These are phyloP conservation scores for Umbelopsis sp. DNA, from an alignment of 371 early-diverging fungal species.

Conservation along the genomic window DNA sequence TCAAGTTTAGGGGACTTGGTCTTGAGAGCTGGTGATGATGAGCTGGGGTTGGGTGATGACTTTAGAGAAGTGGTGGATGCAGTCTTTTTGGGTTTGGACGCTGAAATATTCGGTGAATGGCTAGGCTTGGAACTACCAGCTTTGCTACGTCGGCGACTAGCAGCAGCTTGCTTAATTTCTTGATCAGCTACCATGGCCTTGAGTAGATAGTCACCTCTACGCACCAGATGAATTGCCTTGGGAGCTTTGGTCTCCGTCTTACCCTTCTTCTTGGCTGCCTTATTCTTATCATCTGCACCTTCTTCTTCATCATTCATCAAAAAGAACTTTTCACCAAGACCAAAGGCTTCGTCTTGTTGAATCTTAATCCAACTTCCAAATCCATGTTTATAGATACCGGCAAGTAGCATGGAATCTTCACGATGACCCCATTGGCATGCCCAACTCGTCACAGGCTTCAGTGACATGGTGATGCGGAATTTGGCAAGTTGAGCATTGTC, in stretches of 20 bases:
- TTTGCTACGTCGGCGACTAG: background rate
- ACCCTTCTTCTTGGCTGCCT: constrained; percentile 34
- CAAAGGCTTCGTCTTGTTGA: constrained; percentile 76
- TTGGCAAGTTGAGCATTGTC: constrained; percentile 33
- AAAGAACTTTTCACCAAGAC: constrained; percentile 84
- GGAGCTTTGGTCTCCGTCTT: constrained; percentile 55
- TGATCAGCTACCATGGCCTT: constrained; percentile 67
- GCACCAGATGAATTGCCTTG: constrained; percentile 81
- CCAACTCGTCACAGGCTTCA: constrained; percentile 91
- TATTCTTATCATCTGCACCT: constrained; percentile 26
- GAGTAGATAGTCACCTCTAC: constrained; percentile 91
- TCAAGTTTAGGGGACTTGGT: constrained; percentile 8
- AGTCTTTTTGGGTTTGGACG: constrained; percentile 3
- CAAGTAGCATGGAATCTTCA: constrained; percentile 96
- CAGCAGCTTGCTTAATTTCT: constrained; percentile 11
- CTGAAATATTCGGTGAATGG: background rate
- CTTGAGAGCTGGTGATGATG: background rate
- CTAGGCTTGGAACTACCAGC: background rate
- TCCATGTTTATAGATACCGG: constrained; percentile 93
- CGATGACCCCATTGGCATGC: constrained; percentile 84
- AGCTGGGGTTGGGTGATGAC: background rate
- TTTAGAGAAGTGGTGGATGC: constrained; percentile 10
- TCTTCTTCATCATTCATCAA: constrained; percentile 52
- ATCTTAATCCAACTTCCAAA: constrained; percentile 94
- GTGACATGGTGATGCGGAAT: constrained; percentile 67